Conservation (phyloP, 129 eudicot genomes). For the Logfia minima region DNA sequence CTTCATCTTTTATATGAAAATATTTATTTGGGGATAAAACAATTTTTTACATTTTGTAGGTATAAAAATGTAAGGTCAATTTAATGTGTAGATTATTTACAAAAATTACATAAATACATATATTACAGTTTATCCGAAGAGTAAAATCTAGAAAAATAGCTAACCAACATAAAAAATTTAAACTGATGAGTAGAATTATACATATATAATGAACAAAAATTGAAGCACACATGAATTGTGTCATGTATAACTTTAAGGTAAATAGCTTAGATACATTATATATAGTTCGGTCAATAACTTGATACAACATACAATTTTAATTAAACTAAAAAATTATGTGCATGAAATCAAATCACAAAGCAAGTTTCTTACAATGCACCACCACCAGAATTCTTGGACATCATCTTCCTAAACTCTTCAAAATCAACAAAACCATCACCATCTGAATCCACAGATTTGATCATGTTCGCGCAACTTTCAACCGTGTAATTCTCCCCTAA, state of each 20-base stretch:
- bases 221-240: neutral
- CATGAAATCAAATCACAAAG: neutral
- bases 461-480: conserved; percentile 60
- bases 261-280: neutral
- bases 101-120: neutral
- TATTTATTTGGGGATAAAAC: too few relatives aligned
- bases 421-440: conserved; percentile 81
- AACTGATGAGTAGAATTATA: too few relatives aligned
- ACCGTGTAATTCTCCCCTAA: conserved; percentile 66
- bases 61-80: too few relatives aligned
- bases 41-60: too few relatives aligned
- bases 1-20: neutral
- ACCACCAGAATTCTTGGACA: conserved; percentile 40
- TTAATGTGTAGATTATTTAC: neutral
- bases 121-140: too few relatives aligned
- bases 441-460: conserved; percentile 65
- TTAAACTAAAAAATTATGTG: neutral
- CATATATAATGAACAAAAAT: too few relatives aligned
- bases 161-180: neutral
- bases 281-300: neutral
- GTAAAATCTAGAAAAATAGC: neutral
- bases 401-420: conserved; percentile 84
- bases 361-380: neutral
- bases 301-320: neutral
- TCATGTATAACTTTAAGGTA: neutral